Conservation (phyloP, 345 rosid species). For the Barbarea vulgaris region DNA sequence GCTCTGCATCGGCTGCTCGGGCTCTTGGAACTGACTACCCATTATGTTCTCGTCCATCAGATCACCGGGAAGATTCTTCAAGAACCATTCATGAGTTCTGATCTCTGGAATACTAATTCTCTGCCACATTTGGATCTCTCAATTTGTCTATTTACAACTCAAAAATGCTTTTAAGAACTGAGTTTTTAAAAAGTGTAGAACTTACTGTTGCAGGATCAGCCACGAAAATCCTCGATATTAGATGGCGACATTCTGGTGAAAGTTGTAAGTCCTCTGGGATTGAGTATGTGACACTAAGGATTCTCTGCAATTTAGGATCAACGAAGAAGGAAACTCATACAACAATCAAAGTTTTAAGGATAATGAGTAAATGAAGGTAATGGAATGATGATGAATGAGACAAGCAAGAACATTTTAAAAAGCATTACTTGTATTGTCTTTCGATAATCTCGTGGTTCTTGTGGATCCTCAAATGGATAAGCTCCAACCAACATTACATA, state of each 20-base stretch:
- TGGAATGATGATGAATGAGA: slow-evolving; percentile 1
- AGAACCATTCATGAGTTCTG: slow-evolving; percentile 75
- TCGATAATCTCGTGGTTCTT: slow-evolving; percentile 81
- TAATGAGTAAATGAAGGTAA: not conserved
- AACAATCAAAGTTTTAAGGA: slow-evolving; percentile 1
- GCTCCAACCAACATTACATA: slow-evolving; percentile 97
- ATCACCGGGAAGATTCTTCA: slow-evolving; percentile 84
- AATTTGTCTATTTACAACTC: not conserved
- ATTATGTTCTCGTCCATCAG: slow-evolving; percentile 63
- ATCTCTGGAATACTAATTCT: slow-evolving; percentile 87
- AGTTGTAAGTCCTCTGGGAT: slow-evolving; percentile 42
- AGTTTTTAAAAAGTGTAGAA: not conserved
- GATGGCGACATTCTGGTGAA: slow-evolving; percentile 41
- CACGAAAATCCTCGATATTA: slow-evolving; percentile 41
- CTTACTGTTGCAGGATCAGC: slow-evolving; percentile 43
- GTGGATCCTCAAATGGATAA: slow-evolving; percentile 96
- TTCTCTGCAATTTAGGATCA: slow-evolving; percentile 26
- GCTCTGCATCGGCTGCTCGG: slow-evolving; percentile 89
- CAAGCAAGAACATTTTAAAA: not conserved
- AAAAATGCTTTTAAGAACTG: not conserved
- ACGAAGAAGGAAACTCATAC: not conserved
- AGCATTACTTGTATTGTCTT: slow-evolving; percentile 73
- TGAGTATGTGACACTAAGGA: slow-evolving; percentile 43
- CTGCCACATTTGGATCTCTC: slow-evolving; percentile 49
- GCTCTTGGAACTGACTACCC: slow-evolving; percentile 68